Base-by-base conservation (phyloP, 2,329 filamentous ascomycete genomes). In the Aspergillus alliaceus region DNA sequence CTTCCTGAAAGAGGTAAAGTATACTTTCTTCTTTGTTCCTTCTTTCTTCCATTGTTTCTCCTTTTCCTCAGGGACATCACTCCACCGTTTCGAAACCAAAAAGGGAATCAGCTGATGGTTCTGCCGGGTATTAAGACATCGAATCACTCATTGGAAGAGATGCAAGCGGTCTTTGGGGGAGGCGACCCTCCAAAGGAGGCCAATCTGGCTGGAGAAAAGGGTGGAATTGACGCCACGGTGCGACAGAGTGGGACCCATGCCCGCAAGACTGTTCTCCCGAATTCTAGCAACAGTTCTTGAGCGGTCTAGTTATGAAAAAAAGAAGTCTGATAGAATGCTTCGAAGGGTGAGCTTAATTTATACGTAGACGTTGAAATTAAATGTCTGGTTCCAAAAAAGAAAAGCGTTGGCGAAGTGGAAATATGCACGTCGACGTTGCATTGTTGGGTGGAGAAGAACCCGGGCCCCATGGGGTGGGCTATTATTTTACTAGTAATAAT, bases 131-230 rank as follows among this genome's bases (percentile, higher is more conserved):
- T 5, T 18, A 52, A 80, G 71, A 79, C 77, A 7, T 75, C 74
- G 31, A 72, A 73, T 27, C 76, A 75, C 56, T 75, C 75, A 1
- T 64, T 79, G n/a, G 77, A 80, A 63, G 76, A 79, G 56, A 79
- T 79, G 72, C 69, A 74, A 54, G 62, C 66, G n/a, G 66, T 75
- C 8, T 74, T 75, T 57, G 70, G 71, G 0, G 67, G 62, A 55
- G 56, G 25, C 22, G 44, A 51, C 22, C 46, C 62, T 39, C 62
- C 58, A 25, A 55, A 62, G 47, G 20, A 64, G 9, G 59, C 56
- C 8, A 47, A 49, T 27, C 49, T 58, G n/a, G 44, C 54, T 8
- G 49, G 35, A 8, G 48, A 53, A 47, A 44, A 54, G 11, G 55
- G 52, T 25, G 40, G 39, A 29, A 9, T 51, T 18, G 29, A 50